phyloP scores from a whole-genome alignment of 1,139 yeast species.

The Saccharomyces hybrid region DNA sequence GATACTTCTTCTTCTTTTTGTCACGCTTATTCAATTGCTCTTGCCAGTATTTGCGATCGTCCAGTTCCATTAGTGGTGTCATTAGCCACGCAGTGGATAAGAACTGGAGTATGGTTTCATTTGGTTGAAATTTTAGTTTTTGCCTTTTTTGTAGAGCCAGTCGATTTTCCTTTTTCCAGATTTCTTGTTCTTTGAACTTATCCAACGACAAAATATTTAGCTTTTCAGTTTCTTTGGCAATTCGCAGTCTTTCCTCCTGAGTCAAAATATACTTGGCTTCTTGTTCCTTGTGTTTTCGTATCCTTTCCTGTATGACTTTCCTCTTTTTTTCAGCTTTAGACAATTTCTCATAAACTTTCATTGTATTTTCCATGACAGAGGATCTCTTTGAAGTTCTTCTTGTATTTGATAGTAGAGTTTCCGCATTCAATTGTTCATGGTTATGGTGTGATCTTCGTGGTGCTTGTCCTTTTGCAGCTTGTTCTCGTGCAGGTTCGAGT shows the following conservation, averaged over 20 bases:
- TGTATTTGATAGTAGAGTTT: slow-evolving; percentile 41
- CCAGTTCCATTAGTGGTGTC: slow-evolving; percentile 51
- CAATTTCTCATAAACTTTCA: slow-evolving; percentile 67
- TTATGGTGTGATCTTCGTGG: slow-evolving; percentile 8
- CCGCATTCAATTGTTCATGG: slow-evolving; percentile 37
- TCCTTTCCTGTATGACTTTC: slow-evolving; percentile 37
- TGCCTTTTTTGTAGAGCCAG: slow-evolving; percentile 62
- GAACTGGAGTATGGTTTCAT: slow-evolving; percentile 22
- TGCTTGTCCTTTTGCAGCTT: slow-evolving; percentile 10
- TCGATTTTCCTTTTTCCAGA: slow-evolving; percentile 70
- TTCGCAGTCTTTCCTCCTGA: slow-evolving; percentile 77
- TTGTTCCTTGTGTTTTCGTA: slow-evolving; percentile 30
- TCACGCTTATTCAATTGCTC: slow-evolving; percentile 36
- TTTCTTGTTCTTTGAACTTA: slow-evolving; percentile 75
- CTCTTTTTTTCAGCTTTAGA: slow-evolving; percentile 64
- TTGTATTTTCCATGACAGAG: slow-evolving; percentile 71
- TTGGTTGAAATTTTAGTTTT: slow-evolving; percentile 40
- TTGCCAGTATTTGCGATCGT: slow-evolving; percentile 35
- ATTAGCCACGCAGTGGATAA: slow-evolving; percentile 25
- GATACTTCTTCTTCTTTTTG: slow-evolving; percentile 34
- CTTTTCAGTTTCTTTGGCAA: slow-evolving; percentile 81
- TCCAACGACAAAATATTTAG: slow-evolving; percentile 66
- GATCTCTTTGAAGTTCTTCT: slow-evolving; percentile 75
- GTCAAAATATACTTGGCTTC: slow-evolving; percentile 52
- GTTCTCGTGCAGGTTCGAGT: background rate